Evolutionary conservation across 164 flowering plant species (phyloP).

Genomic region (Liquidambar formosana): DNA sequence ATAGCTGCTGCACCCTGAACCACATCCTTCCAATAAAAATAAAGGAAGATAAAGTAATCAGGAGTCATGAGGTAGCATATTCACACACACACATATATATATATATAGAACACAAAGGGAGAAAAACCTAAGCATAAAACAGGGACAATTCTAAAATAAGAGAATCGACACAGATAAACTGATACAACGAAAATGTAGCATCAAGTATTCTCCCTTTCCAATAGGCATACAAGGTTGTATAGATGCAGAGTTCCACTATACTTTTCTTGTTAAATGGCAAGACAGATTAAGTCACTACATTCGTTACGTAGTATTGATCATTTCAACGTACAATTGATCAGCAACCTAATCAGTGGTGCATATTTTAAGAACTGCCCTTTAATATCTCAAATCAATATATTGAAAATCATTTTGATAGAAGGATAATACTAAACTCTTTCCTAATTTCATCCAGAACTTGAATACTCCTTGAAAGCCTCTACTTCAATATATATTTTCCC

Average conservation of each 20-base stretch:
- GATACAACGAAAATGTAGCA: background rate
- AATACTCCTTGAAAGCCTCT: background rate
- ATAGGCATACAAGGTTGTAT: too few relatives aligned
- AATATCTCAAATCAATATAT: background rate
- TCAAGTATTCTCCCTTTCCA: background rate
- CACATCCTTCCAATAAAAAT: constrained; percentile 42
- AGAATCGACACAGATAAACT: background rate
- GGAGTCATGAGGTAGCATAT: background rate
- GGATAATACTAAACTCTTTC: background rate
- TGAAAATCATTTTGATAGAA: background rate
- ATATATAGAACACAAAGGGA: background rate
- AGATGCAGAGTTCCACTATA: too few relatives aligned
- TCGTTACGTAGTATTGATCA: background rate
- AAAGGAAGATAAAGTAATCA: background rate
- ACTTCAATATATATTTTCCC: too few relatives aligned
- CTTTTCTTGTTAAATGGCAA: too few relatives aligned
- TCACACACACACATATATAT: background rate
- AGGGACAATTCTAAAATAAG: background rate
- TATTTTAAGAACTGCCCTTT: background rate
- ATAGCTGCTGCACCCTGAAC: constrained; percentile 47
- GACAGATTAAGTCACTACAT: too few relatives aligned
- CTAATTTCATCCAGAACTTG: background rate
- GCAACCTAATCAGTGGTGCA: background rate
- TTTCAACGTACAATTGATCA: background rate
- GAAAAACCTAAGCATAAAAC: background rate